A percentile compares a stretch with the other conserved stretches of the same genome.
Conservation (phyloP, 2,329 filamentous ascomycete species). For the Microdochium paspali region DNA sequence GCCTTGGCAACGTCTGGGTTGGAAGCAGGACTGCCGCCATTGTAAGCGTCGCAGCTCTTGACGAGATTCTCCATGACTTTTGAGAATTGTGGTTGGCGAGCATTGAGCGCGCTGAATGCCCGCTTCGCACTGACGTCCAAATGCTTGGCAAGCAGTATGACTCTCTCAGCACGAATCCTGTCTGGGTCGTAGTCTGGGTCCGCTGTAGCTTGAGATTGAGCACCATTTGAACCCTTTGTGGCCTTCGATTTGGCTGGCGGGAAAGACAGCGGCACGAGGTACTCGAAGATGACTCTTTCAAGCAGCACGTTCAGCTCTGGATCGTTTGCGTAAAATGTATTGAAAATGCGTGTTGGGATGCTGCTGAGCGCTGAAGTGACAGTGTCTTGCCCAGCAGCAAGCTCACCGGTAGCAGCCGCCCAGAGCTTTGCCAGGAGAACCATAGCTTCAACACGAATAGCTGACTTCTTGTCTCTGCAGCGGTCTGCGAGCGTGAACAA, state of each 20-base stretch:
- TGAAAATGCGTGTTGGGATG: constrained; percentile 78
- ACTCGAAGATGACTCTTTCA: constrained; percentile 78
- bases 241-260: constrained; percentile 58
- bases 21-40: constrained; percentile 73
- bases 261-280: constrained; percentile 79
- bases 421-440: constrained; percentile 76
- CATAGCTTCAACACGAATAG: constrained; percentile 81
- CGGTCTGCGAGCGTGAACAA: constrained; percentile 77
- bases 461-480: constrained; percentile 74
- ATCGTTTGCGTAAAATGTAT: constrained; percentile 85
- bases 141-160: constrained; percentile 71
- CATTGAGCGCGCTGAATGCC: constrained; percentile 82
- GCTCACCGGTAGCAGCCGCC: constrained; percentile 86
- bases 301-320: constrained; percentile 75
- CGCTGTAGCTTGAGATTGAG: constrained; percentile 38
- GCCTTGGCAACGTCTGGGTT: constrained; percentile 60
- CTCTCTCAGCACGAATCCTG: constrained; percentile 72
- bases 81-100: constrained; percentile 65
- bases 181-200: constrained; percentile 52
- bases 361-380: constrained; percentile 67
- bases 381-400: constrained; percentile 71
- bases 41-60: constrained; percentile 78
- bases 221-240: constrained; percentile 50
- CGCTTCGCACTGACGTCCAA: constrained; percentile 71
- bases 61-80: constrained; percentile 69